phyloP scores from a whole-genome alignment of 352 stramenopile genomes.

The Globisporangium iwayamae region DNA sequence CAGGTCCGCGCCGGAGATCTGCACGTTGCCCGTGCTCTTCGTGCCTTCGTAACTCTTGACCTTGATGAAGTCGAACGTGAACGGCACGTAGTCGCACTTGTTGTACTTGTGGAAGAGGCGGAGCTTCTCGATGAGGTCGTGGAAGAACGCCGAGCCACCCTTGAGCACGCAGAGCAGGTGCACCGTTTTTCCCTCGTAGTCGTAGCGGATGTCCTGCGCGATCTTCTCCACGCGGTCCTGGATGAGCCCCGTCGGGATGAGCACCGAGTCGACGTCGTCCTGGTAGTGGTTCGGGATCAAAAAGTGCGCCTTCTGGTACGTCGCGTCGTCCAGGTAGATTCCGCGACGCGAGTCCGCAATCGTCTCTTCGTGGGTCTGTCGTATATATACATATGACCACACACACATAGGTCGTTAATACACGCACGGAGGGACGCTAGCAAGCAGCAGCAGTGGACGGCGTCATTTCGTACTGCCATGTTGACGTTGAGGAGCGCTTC shows the following conservation, averaged over 20 bases:
- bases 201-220: conserved; percentile 87
- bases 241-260: conserved; percentile 90
- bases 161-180: conserved; percentile 93
- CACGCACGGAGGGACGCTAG: background rate
- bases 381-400: background rate
- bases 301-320: conserved; percentile 74
- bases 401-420: background rate
- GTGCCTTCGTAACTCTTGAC: conserved; percentile 95
- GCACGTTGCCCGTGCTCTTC: conserved; percentile 88
- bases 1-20: conserved; percentile 86
- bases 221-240: conserved; percentile 90
- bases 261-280: conserved; percentile 73
- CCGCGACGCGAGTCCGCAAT: conserved; percentile 32
- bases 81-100: conserved; percentile 87
- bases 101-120: conserved; percentile 87
- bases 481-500: background rate
- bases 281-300: conserved; percentile 81
- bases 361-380: conserved; percentile 12
- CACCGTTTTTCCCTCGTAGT: conserved; percentile 88
- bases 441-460: background rate
- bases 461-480: conserved; percentile 5
- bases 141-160: conserved; percentile 88
- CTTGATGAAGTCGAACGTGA: conserved; percentile 93
- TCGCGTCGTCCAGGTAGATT: conserved; percentile 59
- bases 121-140: conserved; percentile 83